Conservation (phyloP, 2,329 filamentous ascomycete species). For the Metarhizium rileyi region DNA sequence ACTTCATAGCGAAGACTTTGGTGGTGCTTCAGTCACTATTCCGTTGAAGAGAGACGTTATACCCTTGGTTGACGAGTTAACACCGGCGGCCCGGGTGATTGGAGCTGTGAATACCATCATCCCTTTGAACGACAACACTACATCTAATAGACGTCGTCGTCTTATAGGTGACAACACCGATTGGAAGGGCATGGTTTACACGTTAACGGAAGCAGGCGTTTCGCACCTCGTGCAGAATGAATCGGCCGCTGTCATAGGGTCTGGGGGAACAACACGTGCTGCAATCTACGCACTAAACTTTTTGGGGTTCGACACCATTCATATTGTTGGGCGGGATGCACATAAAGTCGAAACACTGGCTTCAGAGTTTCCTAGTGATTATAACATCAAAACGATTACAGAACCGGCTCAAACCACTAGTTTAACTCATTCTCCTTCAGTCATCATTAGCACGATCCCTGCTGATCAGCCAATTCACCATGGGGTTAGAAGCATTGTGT, state of each 20-base stretch:
- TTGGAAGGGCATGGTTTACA: slow-evolving; percentile 83
- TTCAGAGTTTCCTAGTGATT: slow-evolving; percentile 62
- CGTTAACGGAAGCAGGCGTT: slow-evolving; percentile 61
- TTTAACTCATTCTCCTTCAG: slow-evolving; percentile 42
- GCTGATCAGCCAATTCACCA: slow-evolving; percentile 76
- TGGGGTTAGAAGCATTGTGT: slow-evolving; percentile 55
- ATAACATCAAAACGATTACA: slow-evolving; percentile 57
- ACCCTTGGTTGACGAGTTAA: slow-evolving; percentile 67
- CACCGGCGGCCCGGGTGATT: slow-evolving; percentile 69
- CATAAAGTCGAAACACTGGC: slow-evolving; percentile 59
- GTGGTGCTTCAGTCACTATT: slow-evolving; percentile 91
- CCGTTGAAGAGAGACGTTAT: slow-evolving; percentile 88
- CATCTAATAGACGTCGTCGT: slow-evolving; percentile 34
- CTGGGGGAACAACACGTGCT: slow-evolving; percentile 84
- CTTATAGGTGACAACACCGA: slow-evolving; percentile 90
- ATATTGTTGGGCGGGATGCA: slow-evolving; percentile 69
- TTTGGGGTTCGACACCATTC: slow-evolving; percentile 78
- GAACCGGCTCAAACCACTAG: slow-evolving; percentile 37
- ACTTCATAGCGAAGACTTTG: slow-evolving; percentile 66
- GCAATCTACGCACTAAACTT: slow-evolving; percentile 80
- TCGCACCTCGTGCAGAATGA: slow-evolving; percentile 20
- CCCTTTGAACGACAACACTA: slow-evolving; percentile 31
- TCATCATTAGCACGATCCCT: slow-evolving; percentile 85
- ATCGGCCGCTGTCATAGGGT: slow-evolving; percentile 75
- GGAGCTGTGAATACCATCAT: slow-evolving; percentile 94